These are phyloP conservation scores for Lycium barbarum DNA, from an alignment of 257 asterid genomes.

Conservation along the genomic window DNA sequence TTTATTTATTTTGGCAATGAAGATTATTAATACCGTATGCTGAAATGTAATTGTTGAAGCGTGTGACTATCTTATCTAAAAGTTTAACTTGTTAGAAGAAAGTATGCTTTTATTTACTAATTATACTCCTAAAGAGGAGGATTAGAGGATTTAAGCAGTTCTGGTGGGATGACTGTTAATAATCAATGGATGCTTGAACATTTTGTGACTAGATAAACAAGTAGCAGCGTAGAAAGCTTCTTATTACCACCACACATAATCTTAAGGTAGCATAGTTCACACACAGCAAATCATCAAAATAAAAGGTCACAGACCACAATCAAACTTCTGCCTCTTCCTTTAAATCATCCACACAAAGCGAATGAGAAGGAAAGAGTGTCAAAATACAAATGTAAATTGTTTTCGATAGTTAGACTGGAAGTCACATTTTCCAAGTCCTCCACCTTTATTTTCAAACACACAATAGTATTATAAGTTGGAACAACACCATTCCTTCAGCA, in stretches of 20 bases:
- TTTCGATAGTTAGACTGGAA: background rate
- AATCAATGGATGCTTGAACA: background rate
- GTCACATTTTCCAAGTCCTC: slow-evolving; percentile 18
- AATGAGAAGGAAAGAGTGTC: slow-evolving; percentile 8
- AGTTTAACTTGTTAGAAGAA: background rate
- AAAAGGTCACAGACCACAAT: slow-evolving; percentile 17
- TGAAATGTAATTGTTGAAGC: background rate
- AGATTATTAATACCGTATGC: background rate
- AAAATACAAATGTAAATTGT: background rate
- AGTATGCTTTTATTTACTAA: background rate
- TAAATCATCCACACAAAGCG: background rate
- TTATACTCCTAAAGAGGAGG: background rate
- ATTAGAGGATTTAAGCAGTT: background rate
- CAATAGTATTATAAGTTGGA: slow-evolving; percentile 17
- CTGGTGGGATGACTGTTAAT: background rate
- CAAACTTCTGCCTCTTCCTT: background rate
- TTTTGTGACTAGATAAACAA: background rate
- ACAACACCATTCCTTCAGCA: slow-evolving; percentile 13
- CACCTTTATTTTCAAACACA: slow-evolving; percentile 28
- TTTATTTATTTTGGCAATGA: background rate
- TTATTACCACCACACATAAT: background rate
- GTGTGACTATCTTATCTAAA: background rate
- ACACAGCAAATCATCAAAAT: slow-evolving; percentile 2
- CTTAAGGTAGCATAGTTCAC: background rate
- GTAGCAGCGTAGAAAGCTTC: background rate